Conservation (phyloP, 2,329 filamentous ascomycete genomes). For the Penicillium sp. region DNA sequence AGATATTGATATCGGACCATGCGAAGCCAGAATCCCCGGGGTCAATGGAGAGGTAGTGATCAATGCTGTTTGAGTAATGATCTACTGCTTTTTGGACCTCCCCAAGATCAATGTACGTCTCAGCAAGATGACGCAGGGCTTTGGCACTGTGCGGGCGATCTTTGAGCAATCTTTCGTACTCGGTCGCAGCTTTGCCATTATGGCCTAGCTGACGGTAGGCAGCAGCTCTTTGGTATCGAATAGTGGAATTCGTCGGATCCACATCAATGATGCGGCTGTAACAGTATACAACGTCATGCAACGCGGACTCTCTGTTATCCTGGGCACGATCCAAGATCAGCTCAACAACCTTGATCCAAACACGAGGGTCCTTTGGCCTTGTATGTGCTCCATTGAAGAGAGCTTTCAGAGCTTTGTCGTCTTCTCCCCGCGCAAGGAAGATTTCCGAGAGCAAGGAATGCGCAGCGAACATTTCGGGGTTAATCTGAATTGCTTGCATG, state of each 20-base stretch:
- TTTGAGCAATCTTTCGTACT: slow-evolving; percentile 58
- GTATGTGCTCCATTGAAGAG: slow-evolving; percentile 61
- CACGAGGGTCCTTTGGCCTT: slow-evolving; percentile 54
- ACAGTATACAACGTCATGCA: slow-evolving; percentile 55
- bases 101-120: slow-evolving; percentile 55
- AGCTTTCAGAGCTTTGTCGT: slow-evolving; percentile 57
- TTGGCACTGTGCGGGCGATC: slow-evolving; percentile 56
- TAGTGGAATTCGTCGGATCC: slow-evolving; percentile 53
- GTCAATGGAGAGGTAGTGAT: slow-evolving; percentile 48
- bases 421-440: slow-evolving; percentile 56
- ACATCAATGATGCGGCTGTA: slow-evolving; percentile 57
- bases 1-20: slow-evolving; percentile 86
- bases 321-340: slow-evolving; percentile 54
- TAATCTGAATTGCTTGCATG: slow-evolving; percentile 54
- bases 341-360: slow-evolving; percentile 60
- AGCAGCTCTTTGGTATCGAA: slow-evolving; percentile 57
- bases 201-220: slow-evolving; percentile 55
- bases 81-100: slow-evolving; percentile 51
- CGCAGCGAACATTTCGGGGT: slow-evolving; percentile 64
- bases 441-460: slow-evolving; percentile 63
- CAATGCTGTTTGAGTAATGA: slow-evolving; percentile 56
- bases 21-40: slow-evolving; percentile 51
- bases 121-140: slow-evolving; percentile 58
- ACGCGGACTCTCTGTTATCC: slow-evolving; percentile 43
- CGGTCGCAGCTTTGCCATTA: slow-evolving; percentile 48